A percentile compares a stretch with the other conserved stretches of the same genome.
Evolutionary conservation across 495 filamentous ascomycete species (phyloP).

Genomic region (Hyaloscypha finlandica): DNA sequence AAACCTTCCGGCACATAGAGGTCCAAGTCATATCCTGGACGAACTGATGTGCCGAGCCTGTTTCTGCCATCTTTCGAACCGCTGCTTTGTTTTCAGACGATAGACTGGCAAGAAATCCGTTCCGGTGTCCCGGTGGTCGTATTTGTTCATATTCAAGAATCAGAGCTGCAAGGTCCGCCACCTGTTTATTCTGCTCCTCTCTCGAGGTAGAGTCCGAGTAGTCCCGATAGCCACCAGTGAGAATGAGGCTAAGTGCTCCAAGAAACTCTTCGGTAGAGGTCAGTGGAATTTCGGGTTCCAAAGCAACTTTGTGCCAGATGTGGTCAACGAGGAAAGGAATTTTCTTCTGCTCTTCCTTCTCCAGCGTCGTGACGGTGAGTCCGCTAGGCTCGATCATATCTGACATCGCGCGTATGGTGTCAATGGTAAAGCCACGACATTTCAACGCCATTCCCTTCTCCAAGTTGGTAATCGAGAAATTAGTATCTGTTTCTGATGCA

Average conservation of each 20-base stretch:
- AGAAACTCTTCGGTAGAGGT: conserved; percentile 9
- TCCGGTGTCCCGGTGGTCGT: background rate
- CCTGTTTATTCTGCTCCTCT: conserved; percentile 10
- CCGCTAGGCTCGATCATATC: conserved; percentile 18
- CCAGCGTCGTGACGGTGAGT: conserved; percentile 17
- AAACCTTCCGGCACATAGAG: conserved; percentile 21
- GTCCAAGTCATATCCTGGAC: conserved; percentile 26
- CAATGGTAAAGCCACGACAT: conserved; percentile 16
- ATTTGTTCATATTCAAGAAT: conserved; percentile 19
- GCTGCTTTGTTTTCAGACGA: conserved; percentile 4
- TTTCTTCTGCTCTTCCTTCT: conserved; percentile 18
- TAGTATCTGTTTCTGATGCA: conserved; percentile 1
- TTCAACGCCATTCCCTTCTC: conserved; percentile 9
- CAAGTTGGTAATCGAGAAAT: conserved; percentile 2
- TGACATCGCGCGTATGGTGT: conserved; percentile 13
- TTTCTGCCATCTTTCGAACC: conserved; percentile 2
- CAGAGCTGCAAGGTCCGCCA: conserved; percentile 16
- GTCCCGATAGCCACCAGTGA: conserved; percentile 18
- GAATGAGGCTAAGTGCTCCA: conserved; percentile 15
- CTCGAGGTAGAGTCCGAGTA: conserved; percentile 4
- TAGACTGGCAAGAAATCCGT: conserved; percentile 13
- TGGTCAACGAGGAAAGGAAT: conserved; percentile 22
- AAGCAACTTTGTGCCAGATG: conserved; percentile 16
- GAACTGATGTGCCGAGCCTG: conserved; percentile 18
- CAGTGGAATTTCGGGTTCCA: conserved; percentile 12